Conservation (phyloP, 257 asterid genomes). For the Oldenlandia corymbosa region DNA sequence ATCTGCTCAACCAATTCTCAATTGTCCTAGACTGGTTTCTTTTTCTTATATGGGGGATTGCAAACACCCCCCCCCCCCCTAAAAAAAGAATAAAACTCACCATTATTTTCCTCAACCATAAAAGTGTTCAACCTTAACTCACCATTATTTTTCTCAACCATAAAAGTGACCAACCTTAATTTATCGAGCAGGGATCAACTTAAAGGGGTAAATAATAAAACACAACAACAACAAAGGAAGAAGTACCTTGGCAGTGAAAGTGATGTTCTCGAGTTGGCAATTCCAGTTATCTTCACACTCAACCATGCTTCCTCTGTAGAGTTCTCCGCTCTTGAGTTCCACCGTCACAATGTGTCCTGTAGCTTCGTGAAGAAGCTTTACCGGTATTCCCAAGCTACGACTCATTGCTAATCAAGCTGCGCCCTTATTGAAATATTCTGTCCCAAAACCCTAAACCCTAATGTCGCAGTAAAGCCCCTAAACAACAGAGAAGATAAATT, state of each 20-base stretch:
- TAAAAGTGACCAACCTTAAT: too few species aligned
- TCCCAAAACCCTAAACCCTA: conserved; percentile 16
- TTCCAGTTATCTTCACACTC: conserved; percentile 60
- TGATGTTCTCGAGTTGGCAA: conserved; percentile 50
- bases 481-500: neutral
- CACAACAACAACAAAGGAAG: neutral
- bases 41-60: too few species aligned
- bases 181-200: too few species aligned
- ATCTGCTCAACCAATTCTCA: too few species aligned
- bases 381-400: conserved; percentile 90
- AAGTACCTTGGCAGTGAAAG: conserved; percentile 44
- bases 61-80: too few species aligned
- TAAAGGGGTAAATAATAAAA: neutral
- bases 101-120: too few species aligned
- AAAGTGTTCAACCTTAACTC: too few species aligned
- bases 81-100: too few species aligned
- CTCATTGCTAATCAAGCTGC: conserved; percentile 46
- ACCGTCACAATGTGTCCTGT: conserved; percentile 88
- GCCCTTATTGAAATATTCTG: neutral
- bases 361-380: conserved; percentile 97
- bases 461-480: neutral
- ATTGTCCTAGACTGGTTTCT: too few species aligned
- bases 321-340: conserved; percentile 91
- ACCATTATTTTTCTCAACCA: too few species aligned
- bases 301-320: conserved; percentile 86